Evolutionary conservation across 83 land plant genomes (phyloP).

Genomic region (Picea abies): DNA sequence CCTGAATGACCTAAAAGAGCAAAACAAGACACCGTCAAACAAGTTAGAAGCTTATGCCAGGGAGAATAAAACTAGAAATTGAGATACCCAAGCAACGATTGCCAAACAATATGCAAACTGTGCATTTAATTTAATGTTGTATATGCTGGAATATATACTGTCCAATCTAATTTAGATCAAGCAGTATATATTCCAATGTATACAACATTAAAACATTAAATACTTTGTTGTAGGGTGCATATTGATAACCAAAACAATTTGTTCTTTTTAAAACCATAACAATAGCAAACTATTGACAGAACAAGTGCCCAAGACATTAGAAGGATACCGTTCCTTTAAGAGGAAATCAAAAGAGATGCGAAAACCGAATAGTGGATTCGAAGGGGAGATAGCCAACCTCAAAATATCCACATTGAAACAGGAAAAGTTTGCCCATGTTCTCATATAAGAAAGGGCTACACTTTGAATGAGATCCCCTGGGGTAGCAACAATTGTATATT

Average conservation of each 20-base stretch:
- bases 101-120: neutral
- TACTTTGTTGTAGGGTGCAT: too few relatives aligned
- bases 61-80: neutral
- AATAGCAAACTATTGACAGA: slow-evolving; percentile 49
- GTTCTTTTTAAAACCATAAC: slow-evolving; percentile 45
- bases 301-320: slow-evolving; percentile 46
- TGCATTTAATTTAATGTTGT: too few relatives aligned
- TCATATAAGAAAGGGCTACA: neutral
- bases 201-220: too few relatives aligned
- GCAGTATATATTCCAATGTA: too few relatives aligned
- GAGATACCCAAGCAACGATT: neutral
- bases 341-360: slow-evolving; percentile 34
- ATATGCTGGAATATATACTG: too few relatives aligned
- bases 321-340: slow-evolving; percentile 40
- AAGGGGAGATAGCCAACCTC: too few relatives aligned
- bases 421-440: too few relatives aligned
- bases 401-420: too few relatives aligned
- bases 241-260: too few relatives aligned
- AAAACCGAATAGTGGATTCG: slow-evolving; percentile 9
- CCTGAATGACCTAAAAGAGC: slow-evolving; percentile 39
- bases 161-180: too few relatives aligned
- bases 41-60: neutral
- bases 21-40: slow-evolving; percentile 37
- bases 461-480: slow-evolving; percentile 9
- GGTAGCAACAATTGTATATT: neutral